Evolutionary conservation across 495 filamentous ascomycete species (phyloP), one percentile per base, ranked within the genome.

Genomic region (Neurospora sp.): DNA sequence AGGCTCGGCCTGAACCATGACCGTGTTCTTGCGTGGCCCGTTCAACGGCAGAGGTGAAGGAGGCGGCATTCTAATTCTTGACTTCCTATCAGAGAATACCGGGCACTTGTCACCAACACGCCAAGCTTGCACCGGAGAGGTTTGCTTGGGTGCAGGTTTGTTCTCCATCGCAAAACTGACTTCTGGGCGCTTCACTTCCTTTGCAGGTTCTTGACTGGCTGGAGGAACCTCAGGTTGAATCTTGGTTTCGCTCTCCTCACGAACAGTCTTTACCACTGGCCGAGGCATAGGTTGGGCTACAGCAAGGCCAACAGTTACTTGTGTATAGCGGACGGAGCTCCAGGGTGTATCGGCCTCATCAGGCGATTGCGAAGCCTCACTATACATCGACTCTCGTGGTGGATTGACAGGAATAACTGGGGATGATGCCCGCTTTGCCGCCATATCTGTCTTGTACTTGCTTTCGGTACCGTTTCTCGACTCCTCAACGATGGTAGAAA

Each of bases 21-120:
- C 77, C 16, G 73, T 70, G 44, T 73, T 79, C 48, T 79, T 84
- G 27, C 72, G 80, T 71, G 44, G 75, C 1, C 72, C 76, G 59
- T 81, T 81, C 12, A 88, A 71, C 68, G 83, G 78, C 16, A 88
- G 78, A 44, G 86, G 87, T 16, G 85, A 79, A 7, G 87, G 86
- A 12, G 85, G 83, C 11, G 84, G 80, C 80, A 85, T 83, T 72
- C 84, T 84, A 40, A 76, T 73, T 74, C 76, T 79, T 16, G 79
- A 78, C 75, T 79, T 82, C 71, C 84, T 78, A n/a, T 79, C 81
- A 6, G 86, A 88, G 78, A 88, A 88, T 3, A 83, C 80, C 18
- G 86, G 87, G 48, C 85, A 84, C 14, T 85, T 81, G 27, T 88
- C 86, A 27, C 87, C 87, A 35, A 87, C 77, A 3, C 87, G 85